Evolutionary conservation across 306 rosid species (phyloP), one percentile per base, ranked within the genome.

Genomic region (Herpetospermum pedunculosum): DNA sequence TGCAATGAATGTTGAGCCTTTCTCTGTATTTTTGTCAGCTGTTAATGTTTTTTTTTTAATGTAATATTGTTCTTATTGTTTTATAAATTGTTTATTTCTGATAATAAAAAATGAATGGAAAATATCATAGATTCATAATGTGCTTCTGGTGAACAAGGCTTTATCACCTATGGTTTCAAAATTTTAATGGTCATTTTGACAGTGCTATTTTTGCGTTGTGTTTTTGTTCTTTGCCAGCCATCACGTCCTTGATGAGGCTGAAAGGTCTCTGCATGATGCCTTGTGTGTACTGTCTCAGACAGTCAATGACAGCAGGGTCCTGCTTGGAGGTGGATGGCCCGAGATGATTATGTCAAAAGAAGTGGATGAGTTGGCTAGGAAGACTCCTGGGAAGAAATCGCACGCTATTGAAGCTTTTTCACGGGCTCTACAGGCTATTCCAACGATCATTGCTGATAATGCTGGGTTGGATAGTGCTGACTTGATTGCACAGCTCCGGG

Each of bases 381-480:
- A 82, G 75, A 95, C 99, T 47, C 96, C 99, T 15, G 97, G 99
- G 57, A 95, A 95, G 88, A 91, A 83, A 81, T 87, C 99, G 46
- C 97, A 91, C 58, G 99, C 99, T 60, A 91, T 91, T 15, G 99
- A 95, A 82, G 97, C 97, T 11, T 95, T 95, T 82, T 89, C 99
- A 19, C 81, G 89, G 52, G 96, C 99, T 75, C 92, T 89, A 43
- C 82, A 72, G 80, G 85, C 97, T 76, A 95, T 94, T 77, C 97
- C 97, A 52, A 95, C 96, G 13, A 95, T 81, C 75, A 95, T 95
- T 59, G 96, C 97, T 52, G 97, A 91, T 80, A 95, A 95, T 88
- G 99, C 99, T 76, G 97, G 99, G 75, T 81, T 95, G 89, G 97
- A 94, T 83, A 94, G 97, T 83, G 99, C 99, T 16, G 97, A 91